A percentile compares a stretch with the other conserved stretches of the same genome.
These are phyloP conservation scores for Aquilaria sinensis DNA, from an alignment of 345 rosid genomes.

Conservation along the genomic window DNA sequence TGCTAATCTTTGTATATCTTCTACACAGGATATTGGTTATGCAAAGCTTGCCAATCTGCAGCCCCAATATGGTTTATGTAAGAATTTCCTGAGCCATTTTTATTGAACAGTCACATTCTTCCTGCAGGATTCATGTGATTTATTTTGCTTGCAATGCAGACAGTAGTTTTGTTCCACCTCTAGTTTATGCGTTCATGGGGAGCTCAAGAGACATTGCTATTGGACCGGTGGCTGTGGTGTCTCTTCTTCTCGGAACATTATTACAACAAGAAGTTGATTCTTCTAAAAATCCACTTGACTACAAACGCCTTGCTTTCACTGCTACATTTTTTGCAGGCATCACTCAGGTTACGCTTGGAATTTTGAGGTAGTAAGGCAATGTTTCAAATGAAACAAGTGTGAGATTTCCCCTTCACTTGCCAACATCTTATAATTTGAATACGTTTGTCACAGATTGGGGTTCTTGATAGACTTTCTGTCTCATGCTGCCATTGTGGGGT, in stretches of 20 bases:
- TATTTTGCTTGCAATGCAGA: conserved; percentile 30
- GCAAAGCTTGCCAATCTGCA: conserved; percentile 73
- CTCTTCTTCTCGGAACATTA: conserved; percentile 74
- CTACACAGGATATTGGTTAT: conserved; percentile 75
- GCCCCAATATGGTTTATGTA: conserved; percentile 82
- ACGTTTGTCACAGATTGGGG: conserved; percentile 48
- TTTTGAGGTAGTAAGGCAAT: conserved; percentile 43
- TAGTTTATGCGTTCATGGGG: conserved; percentile 90
- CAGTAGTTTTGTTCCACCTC: conserved; percentile 86
- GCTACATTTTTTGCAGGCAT: conserved; percentile 92
- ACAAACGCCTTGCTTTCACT: conserved; percentile 71
- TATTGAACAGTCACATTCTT: background rate
- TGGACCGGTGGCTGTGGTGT: conserved; percentile 95
- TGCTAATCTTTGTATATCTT: background rate
- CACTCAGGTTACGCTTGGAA: conserved; percentile 65
- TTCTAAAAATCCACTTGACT: conserved; percentile 32
- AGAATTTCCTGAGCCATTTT: conserved; percentile 21
- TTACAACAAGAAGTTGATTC: conserved; percentile 67
- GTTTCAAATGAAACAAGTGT: no score
- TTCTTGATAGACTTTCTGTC: conserved; percentile 91
- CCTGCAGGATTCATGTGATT: conserved; percentile 1
- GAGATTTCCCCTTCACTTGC: no score
- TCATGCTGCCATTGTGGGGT: conserved; percentile 90
- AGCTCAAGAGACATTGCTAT: conserved; percentile 94
- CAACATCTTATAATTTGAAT: background rate